Evolutionary conservation across 768 basidiomycete genomes (phyloP), one percentile per base, ranked within the genome.

Genomic region (Collybia nuda): DNA sequence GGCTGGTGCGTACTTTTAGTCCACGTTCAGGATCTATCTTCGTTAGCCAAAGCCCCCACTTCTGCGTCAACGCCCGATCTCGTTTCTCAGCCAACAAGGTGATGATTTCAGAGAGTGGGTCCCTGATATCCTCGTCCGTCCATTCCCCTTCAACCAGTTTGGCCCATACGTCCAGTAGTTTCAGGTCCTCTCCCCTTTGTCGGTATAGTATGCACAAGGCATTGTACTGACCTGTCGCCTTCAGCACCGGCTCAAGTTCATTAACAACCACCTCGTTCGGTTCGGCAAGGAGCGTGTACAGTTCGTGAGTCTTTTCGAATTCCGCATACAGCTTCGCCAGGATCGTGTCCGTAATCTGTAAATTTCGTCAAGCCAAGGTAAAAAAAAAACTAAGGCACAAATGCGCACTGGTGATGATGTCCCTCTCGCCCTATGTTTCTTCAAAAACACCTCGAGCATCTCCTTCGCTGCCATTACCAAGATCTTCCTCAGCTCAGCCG

Each of bases 31-130:
- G 71, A 65, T 90, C 84, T 32, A 78, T 77, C 56, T 78, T 80
- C 2, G 84, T 77, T 18, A 97, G 68, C 93, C 94, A 96, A 6
- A 90, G 67, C 2, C 81, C 87, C 84, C 93, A 94, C 45, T 79
- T 76, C 53, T 87, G 84, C 3, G 83, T 80, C 46, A 93, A 60
- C 2, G 69, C 60, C 21, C 80, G 78, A 59, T 90, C 85, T 51
- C 75, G 79, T 51, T 78, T 80, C 40, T 79, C 76, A 5, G 66
- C 71, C 4, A 94, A 67, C 12, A 88, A 62, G 8, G 69, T 56
- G 28, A 88, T 69, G 68, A 89, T 82, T 49, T 82, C 75, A 1
- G 74, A 70, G 5, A 86, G 60, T 1, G 90, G 88, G 55, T 91
- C 82, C 17, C 69, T 62, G 45, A 90, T 79, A 37, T 82, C 79